A percentile compares a stretch with the other conserved stretches of the same genome.
Conservation (phyloP, 23 red algal species). For the Agarophyton chilense region DNA sequence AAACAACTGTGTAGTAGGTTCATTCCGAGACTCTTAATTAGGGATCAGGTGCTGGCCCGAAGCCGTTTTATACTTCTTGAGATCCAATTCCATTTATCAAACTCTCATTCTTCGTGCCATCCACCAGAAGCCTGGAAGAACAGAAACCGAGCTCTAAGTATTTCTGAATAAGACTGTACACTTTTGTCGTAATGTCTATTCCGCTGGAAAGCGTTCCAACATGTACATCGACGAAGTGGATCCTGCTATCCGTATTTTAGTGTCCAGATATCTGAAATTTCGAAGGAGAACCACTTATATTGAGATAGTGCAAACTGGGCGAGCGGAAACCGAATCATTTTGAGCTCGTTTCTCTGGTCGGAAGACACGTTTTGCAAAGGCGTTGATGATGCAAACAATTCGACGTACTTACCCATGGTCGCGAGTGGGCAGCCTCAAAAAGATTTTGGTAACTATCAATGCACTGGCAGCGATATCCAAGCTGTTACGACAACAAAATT, state of each 20-base stretch:
- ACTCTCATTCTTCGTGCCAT: not conserved
- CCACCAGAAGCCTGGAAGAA: not conserved
- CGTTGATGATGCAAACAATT: too few relatives aligned
- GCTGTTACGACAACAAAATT: too few relatives aligned
- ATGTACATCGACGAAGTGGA: slow-evolving; percentile 2
- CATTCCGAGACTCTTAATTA: too few relatives aligned
- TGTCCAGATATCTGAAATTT: not conserved
- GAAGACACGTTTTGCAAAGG: too few relatives aligned
- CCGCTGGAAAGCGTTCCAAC: not conserved
- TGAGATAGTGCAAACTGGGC: not conserved
- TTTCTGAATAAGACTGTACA: not conserved
- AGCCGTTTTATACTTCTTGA: too few relatives aligned
- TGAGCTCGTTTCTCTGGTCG: not conserved
- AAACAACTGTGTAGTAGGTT: not conserved
- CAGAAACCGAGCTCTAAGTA: not conserved
- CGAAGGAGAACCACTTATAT: not conserved
- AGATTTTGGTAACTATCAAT: too few relatives aligned
- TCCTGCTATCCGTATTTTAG: not conserved
- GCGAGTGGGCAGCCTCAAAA: too few relatives aligned
- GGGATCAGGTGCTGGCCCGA: too few relatives aligned
- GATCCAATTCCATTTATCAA: too few relatives aligned
- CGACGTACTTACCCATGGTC: too few relatives aligned
- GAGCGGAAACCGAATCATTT: not conserved
- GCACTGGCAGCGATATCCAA: too few relatives aligned
- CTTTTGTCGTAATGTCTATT: not conserved